A percentile compares a stretch with the other conserved stretches of the same genome.
Conservation (phyloP, 2,329 filamentous ascomycete species). For the Parasarocladium wereldwijsianum region DNA sequence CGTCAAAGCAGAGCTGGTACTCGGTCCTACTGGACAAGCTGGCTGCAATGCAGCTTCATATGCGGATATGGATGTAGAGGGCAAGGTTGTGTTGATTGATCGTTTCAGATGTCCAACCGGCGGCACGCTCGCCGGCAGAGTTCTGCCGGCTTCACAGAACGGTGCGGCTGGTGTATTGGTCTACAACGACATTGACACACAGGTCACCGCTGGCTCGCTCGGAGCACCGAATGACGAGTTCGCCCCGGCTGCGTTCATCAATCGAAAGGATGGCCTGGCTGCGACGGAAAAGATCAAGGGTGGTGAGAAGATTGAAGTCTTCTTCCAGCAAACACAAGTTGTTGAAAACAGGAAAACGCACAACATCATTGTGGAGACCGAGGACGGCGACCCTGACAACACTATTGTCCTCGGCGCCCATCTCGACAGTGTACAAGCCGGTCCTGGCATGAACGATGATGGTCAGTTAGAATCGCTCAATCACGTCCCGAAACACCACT, state of each 20-base stretch:
- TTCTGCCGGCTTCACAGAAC: conserved; percentile 14
- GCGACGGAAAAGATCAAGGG: conserved; percentile 16
- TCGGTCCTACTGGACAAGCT: conserved; percentile 12
- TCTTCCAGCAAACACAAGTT: conserved; percentile 19
- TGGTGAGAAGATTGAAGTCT: conserved; percentile 17
- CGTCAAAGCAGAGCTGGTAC: conserved; percentile 12
- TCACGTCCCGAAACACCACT: neutral
- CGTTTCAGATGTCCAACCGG: conserved; percentile 15
- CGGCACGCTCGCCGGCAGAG: conserved; percentile 16
- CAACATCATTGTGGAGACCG: conserved; percentile 31
- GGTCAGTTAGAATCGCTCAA: conserved; percentile 10
- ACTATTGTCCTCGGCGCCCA: conserved; percentile 27
- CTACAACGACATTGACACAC: conserved; percentile 15
- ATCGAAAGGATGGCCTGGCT: conserved; percentile 13
- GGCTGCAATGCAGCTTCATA: conserved; percentile 14
- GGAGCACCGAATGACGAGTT: conserved; percentile 14
- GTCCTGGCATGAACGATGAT: conserved; percentile 31
- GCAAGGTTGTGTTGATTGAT: conserved; percentile 18
- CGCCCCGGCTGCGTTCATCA: conserved; percentile 14
- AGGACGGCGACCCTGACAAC: conserved; percentile 25
- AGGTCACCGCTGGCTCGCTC: conserved; percentile 15
- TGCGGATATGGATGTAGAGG: conserved; percentile 11
- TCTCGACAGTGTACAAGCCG: conserved; percentile 26
- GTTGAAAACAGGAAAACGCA: conserved; percentile 24
- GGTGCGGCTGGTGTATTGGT: conserved; percentile 16